These are phyloP conservation scores for Amaranthus palmeri DNA, from an alignment of 148 eudicot genomes.

Conservation along the genomic window DNA sequence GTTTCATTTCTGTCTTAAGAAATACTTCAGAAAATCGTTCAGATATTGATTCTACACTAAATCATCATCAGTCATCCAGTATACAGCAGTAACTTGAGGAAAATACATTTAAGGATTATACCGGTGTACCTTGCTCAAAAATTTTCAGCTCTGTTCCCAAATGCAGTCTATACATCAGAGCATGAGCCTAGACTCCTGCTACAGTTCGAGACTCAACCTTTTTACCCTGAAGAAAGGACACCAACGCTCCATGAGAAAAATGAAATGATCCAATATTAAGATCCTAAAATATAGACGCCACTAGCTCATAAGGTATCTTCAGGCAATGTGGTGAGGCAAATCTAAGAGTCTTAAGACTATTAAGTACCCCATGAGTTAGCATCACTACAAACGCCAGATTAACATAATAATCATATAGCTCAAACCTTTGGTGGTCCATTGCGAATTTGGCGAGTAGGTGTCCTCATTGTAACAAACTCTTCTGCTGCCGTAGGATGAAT, in stretches of 20 bases:
- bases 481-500: slow-evolving; percentile 96
- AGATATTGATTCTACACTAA: not conserved
- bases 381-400: not conserved
- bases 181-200: slow-evolving; percentile 48
- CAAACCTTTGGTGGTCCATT: slow-evolving; percentile 60
- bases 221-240: slow-evolving; percentile 37
- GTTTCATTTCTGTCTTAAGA: not conserved
- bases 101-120: not conserved
- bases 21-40: not conserved
- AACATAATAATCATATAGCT: not conserved
- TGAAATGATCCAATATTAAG: not conserved
- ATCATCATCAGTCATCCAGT: not conserved
- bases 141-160: not conserved
- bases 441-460: slow-evolving; percentile 76
- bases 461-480: slow-evolving; percentile 96
- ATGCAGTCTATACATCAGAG: not conserved
- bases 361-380: not conserved
- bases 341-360: not conserved
- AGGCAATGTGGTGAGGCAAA: not conserved
- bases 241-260: not conserved
- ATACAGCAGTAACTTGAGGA: not conserved
- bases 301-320: not conserved
- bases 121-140: slow-evolving; percentile 10
- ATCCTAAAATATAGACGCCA: not conserved
- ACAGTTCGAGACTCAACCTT: slow-evolving; percentile 54